A percentile compares a stretch with the other conserved stretches of the same genome.
Evolutionary conservation across 2,329 filamentous ascomycete species (phyloP).

Genomic region (Colletotrichum scovillei): DNA sequence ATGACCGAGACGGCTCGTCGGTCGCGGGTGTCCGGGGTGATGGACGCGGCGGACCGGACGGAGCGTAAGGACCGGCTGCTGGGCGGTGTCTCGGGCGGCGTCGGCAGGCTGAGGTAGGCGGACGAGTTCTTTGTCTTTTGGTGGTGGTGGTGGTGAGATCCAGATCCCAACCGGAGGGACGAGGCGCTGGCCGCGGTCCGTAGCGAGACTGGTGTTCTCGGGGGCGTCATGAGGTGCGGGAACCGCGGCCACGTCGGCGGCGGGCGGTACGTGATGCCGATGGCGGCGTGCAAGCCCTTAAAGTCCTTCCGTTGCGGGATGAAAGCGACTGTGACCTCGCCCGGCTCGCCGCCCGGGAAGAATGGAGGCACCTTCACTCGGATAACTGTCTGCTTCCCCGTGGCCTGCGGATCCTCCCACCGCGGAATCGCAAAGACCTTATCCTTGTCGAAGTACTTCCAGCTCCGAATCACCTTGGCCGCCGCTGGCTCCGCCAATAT

Average conservation of each 20-base stretch:
- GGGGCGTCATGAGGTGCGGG: conserved; percentile 23
- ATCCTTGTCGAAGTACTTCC: conserved; percentile 73
- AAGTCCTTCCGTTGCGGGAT: conserved; percentile 71
- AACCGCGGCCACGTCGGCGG: conserved; percentile 50
- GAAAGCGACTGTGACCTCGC: conserved; percentile 78
- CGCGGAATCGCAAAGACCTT: conserved; percentile 57
- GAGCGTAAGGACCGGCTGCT: conserved; percentile 45
- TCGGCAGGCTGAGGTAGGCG: conserved; percentile 43
- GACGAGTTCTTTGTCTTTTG: conserved; percentile 32
- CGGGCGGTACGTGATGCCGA: conserved; percentile 78
- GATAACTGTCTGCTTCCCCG: conserved; percentile 47
- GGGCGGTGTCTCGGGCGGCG: conserved; percentile 49
- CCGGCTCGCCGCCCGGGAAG: conserved; percentile 62
- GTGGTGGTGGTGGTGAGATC: neutral
- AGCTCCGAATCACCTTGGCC: conserved; percentile 72
- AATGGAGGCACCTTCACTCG: conserved; percentile 66
- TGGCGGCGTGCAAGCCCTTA: conserved; percentile 71
- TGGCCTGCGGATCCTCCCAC: conserved; percentile 56
- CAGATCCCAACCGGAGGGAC: conserved; percentile 25
- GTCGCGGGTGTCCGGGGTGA: conserved; percentile 47
- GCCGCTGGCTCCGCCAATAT: conserved; percentile 75
- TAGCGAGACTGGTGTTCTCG: conserved; percentile 41
- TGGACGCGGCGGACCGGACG: conserved; percentile 48
- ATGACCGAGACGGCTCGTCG: conserved; percentile 67
- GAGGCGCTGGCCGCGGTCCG: conserved; percentile 18